Base-by-base conservation (phyloP, 106 monocot species). In the Platanthera guangdongensis region DNA sequence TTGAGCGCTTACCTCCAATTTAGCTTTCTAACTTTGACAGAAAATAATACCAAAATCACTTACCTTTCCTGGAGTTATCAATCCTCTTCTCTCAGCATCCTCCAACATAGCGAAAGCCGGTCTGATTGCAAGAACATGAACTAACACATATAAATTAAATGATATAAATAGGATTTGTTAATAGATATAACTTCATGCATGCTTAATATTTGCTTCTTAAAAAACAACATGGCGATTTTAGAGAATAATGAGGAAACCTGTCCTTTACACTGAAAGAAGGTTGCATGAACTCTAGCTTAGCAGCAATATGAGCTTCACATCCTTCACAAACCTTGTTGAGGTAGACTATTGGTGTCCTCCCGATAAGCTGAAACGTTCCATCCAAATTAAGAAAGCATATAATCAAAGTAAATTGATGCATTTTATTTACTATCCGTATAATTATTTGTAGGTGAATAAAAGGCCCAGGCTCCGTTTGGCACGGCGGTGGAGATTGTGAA, bases 51-150 rank as follows among this genome's bases (percentile, higher is more conserved):
- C 25, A 4, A 10, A 53, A 76, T 10, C 14, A 83, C 53, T 77
- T 47, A 96, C 93, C 90, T 93, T 96, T 52, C 90, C 95, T 0
- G 95, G 90, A 70, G 93, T 87, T 14, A 96, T 96, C 76, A 96
- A 28, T n/a, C 89, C 90, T 72, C 89, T 96, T 78, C 68, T 86
- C 75, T 96, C 96, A 6, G 93, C 96, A 83, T 96, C 96, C 48
- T 85, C 88, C 59, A 93, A 53, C 96, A 93, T 96, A 13, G 93
- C 82, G 73, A 80, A 59, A 28, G 96, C 87, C 18, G 96, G 96
- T 45, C 93, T 93, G 84, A 7, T 76, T 7, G 19, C 51, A 53
- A 78, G 52, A 19, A 72, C 72, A 50, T 2, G 19, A 72, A 46
- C 3, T 7, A 16, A 8, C 9, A 16, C 0, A 49, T 9, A 16